These are phyloP conservation scores for Clavaria fumosa DNA, from an alignment of 768 basidiomycete species.

Conservation along the genomic window DNA sequence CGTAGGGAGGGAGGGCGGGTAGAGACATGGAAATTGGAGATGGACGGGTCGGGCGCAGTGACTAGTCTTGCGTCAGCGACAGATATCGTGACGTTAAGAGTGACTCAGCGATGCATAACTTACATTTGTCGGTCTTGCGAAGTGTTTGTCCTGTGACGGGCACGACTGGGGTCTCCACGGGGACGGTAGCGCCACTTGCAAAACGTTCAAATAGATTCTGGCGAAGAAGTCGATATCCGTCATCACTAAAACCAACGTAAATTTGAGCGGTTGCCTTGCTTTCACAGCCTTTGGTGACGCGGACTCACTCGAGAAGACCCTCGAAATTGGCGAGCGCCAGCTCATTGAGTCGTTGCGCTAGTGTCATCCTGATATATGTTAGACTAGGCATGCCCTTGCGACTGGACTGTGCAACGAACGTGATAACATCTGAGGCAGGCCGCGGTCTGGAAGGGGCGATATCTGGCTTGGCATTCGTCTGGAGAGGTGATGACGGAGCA, in stretches of 20 bases:
- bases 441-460: not conserved
- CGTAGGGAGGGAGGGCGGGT: conserved; percentile 11
- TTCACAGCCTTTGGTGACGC: not conserved
- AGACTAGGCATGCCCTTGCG: not conserved
- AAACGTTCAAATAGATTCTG: conserved; percentile 54
- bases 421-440: conserved; percentile 1
- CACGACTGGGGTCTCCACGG: conserved; percentile 18
- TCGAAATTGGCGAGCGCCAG: conserved; percentile 52
- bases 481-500: not conserved
- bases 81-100: too few relatives aligned
- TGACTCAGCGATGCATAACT: too few relatives aligned
- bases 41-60: not conserved
- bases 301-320: conserved; percentile 45
- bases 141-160: conserved; percentile 12
- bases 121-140: conserved; percentile 4
- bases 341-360: conserved; percentile 51
- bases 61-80: not conserved
- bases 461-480: not conserved
- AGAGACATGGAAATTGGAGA: not conserved
- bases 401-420: conserved; percentile 1
- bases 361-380: conserved; percentile 20
- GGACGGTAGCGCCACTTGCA: conserved; percentile 20
- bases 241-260: conserved; percentile 31
- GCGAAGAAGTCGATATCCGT: conserved; percentile 57
- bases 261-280: not conserved